Conservation (phyloP, 805 yeast species). For the Wickerhamiella shivajii region DNA sequence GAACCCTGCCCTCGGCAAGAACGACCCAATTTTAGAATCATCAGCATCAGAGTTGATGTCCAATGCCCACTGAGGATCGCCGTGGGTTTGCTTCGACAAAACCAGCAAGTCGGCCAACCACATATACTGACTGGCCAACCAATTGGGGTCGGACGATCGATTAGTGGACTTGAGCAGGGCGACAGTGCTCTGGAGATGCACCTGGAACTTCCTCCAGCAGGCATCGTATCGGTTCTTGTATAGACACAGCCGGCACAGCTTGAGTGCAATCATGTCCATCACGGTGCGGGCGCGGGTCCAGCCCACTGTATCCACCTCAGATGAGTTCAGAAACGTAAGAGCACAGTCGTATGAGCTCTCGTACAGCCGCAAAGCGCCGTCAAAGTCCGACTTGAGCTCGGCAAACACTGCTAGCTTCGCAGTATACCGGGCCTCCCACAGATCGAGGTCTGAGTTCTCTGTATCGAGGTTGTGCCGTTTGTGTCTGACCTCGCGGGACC, state of each 20-base stretch:
- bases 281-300: conserved; percentile 21
- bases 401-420: conserved; percentile 37
- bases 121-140: conserved; percentile 52
- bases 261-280: conserved; percentile 47
- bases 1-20: conserved; percentile 12
- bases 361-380: conserved; percentile 35
- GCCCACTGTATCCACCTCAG: conserved; percentile 4
- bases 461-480: conserved; percentile 14
- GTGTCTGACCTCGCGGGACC: conserved; percentile 13
- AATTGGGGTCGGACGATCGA: conserved; percentile 27
- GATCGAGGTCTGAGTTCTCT: conserved; percentile 20
- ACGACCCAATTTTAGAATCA: too few species aligned
- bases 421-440: conserved; percentile 39
- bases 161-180: conserved; percentile 16
- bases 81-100: background rate
- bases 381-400: conserved; percentile 35
- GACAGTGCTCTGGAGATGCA: conserved; percentile 38
- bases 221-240: conserved; percentile 42
- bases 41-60: conserved; percentile 3
- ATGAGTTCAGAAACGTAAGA: conserved; percentile 28
- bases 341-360: conserved; percentile 42
- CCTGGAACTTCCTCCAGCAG: conserved; percentile 49
- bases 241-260: conserved; percentile 45
- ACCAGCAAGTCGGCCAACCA: conserved; percentile 37
- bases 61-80: too few species aligned